Base-by-base conservation (phyloP, 2,329 filamentous ascomycete genomes). In the Coniochaeta sp. region DNA sequence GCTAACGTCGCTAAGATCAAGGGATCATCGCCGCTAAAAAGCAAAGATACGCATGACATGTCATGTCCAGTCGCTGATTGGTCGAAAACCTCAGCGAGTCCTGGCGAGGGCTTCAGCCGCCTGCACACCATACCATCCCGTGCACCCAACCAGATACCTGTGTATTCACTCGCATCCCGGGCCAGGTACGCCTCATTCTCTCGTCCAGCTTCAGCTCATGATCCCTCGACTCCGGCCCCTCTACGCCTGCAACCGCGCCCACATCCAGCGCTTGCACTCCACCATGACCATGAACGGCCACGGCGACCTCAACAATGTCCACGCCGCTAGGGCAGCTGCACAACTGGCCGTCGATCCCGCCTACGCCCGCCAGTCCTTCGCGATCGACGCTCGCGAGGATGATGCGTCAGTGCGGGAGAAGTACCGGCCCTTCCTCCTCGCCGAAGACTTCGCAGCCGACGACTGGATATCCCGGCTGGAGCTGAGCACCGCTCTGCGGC, bases 401-500 rank as follows among this genome's bases (percentile, higher is more conserved):
- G 77, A 83, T 58, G 9, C 68, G 0, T 63, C 68, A 1, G 70
- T 80, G 19, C 75, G 83, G 38, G 62, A 71, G 50, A 76, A 69
- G 55, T 87, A 87, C 65, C 77, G 85, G 1, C 84, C 84, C 0
- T 89, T 86, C 62, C 67, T 88, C 4, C 71, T 82, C 1, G 65
- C 72, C 38, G 68, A 74, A 0, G 67, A 72, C 14, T 58, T 72
- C 3, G 65, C 71, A 10, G 61, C 66, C 1, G 68, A 70, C 16
- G 84, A 88, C 68, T 88, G 85, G 86, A 71, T 87, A 24, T 72
- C 75, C 0, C 62, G 74, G 40, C 70, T 88, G 3, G 85, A 88
- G 65, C 71, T 89, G 4, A 77, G 74, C 40, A 83, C 80, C 0
- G 78, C 70, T 1, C 65, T 81, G 44, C 73, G 79, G 54, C 77